These are phyloP conservation scores for Hypoxylon rickii DNA, from an alignment of 495 filamentous ascomycete genomes.

Conservation along the genomic window DNA sequence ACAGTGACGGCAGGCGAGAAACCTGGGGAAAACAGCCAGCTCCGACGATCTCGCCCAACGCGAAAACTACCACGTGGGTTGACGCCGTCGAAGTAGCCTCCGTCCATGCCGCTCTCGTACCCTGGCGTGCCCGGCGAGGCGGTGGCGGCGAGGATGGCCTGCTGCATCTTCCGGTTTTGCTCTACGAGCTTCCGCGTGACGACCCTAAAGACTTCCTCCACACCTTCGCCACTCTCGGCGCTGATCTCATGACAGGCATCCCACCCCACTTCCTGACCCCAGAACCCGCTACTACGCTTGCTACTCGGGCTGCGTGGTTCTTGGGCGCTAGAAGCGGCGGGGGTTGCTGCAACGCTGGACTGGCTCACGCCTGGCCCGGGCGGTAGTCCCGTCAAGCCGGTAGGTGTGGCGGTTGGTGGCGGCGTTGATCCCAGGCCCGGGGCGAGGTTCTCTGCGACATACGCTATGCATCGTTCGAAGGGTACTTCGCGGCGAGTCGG, in stretches of 20 bases:
- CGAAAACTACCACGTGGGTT: slow-evolving; percentile 61
- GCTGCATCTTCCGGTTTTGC: slow-evolving; percentile 74
- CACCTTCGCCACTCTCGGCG: slow-evolving; percentile 91
- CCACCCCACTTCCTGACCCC: slow-evolving; percentile 92
- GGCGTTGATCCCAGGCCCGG: slow-evolving; percentile 67
- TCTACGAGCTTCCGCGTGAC: slow-evolving; percentile 94
- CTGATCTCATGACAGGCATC: slow-evolving; percentile 97
- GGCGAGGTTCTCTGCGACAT: slow-evolving; percentile 87
- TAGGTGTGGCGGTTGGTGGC: slow-evolving; percentile 61
- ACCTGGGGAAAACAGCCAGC: slow-evolving; percentile 61
- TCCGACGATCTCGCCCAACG: slow-evolving; percentile 64
- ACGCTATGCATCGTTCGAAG: slow-evolving; percentile 92
- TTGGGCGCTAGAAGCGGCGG: slow-evolving; percentile 34
- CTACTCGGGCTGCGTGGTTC: slow-evolving; percentile 68
- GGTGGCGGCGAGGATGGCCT: slow-evolving; percentile 54
- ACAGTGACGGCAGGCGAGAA: slow-evolving; percentile 57
- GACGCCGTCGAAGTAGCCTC: slow-evolving; percentile 50
- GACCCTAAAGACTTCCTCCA: slow-evolving; percentile 96
- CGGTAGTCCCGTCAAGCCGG: slow-evolving; percentile 30
- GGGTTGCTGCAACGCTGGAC: slow-evolving; percentile 25
- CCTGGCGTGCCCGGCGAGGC: slow-evolving; percentile 43
- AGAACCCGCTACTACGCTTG: slow-evolving; percentile 83
- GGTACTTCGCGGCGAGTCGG: slow-evolving; percentile 78
- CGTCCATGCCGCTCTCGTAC: slow-evolving; percentile 28
- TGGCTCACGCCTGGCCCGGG: slow-evolving; percentile 24